A percentile compares a stretch with the other conserved stretches of the same genome.
These are phyloP conservation scores for Ramaria rubella DNA, from an alignment of 768 basidiomycete genomes.

Conservation along the genomic window DNA sequence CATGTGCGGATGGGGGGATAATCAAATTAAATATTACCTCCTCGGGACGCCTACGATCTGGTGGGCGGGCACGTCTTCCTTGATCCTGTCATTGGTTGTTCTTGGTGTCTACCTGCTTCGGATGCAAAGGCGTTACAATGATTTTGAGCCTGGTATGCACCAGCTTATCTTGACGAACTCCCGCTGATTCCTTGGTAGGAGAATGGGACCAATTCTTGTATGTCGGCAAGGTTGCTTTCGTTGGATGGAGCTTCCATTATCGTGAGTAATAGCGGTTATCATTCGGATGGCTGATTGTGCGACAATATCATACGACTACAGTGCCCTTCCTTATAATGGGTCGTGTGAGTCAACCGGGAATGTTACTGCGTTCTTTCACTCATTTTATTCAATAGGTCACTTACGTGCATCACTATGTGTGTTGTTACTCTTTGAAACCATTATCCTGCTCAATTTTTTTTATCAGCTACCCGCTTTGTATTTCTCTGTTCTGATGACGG, in stretches of 20 bases:
- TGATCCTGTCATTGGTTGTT: conserved; percentile 47
- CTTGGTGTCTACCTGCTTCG: conserved; percentile 71
- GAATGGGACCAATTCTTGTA: conserved; percentile 96
- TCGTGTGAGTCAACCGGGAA: conserved; percentile 41
- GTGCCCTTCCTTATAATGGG: conserved; percentile 99
- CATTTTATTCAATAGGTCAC: conserved; percentile 32
- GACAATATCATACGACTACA: conserved; percentile 24
- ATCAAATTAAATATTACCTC: conserved; percentile 86
- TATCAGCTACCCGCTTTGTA: conserved; percentile 90
- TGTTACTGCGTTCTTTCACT: neutral
- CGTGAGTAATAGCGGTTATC: conserved; percentile 40
- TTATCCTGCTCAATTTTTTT: conserved; percentile 2
- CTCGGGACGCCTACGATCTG: conserved; percentile 89
- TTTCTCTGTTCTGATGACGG: conserved; percentile 89
- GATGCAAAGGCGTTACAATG: conserved; percentile 80
- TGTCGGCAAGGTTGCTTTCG: conserved; percentile 83
- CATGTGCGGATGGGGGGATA: conserved; percentile 96
- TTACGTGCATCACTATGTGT: conserved; percentile 92
- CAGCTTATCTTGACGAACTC: neutral
- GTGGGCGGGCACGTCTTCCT: conserved; percentile 72
- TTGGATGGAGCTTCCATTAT: conserved; percentile 91
- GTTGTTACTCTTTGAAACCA: conserved; percentile 27
- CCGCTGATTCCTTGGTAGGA: conserved; percentile 33
- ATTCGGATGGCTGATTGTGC: neutral
- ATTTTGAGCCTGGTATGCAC: conserved; percentile 84